phyloP scores from a whole-genome alignment of 2,329 filamentous ascomycete species.

The Arthrinium puccinioides region DNA sequence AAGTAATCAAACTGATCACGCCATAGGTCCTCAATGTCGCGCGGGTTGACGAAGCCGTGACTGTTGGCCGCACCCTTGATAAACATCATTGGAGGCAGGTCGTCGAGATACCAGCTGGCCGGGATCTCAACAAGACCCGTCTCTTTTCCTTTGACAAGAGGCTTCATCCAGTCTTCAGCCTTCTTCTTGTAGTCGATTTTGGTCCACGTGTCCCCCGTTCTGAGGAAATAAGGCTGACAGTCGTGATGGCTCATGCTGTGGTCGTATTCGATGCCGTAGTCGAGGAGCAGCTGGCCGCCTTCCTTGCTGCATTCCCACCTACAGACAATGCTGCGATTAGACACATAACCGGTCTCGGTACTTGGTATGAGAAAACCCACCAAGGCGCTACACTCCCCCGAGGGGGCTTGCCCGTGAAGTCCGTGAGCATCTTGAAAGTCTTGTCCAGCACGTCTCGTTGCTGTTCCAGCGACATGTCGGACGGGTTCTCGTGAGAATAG shows the following conservation, averaged over 20 bases:
- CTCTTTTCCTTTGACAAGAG: conserved; percentile 47
- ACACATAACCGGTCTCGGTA: neutral
- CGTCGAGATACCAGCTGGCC: conserved; percentile 57
- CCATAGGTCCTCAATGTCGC: conserved; percentile 60
- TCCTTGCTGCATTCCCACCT: conserved; percentile 65
- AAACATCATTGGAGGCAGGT: conserved; percentile 66
- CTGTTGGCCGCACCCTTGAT: conserved; percentile 59
- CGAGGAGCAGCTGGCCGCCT: conserved; percentile 55
- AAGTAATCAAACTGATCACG: conserved; percentile 65
- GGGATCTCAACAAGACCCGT: conserved; percentile 63
- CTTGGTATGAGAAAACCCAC: conserved; percentile 20
- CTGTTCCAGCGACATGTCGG: conserved; percentile 66
- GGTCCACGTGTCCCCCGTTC: conserved; percentile 58
- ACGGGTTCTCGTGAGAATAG: conserved; percentile 69
- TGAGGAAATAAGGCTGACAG: conserved; percentile 55
- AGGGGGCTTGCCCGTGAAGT: conserved; percentile 65
- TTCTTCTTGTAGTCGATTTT: conserved; percentile 61
- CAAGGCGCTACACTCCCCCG: conserved; percentile 65
- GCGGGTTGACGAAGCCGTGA: conserved; percentile 53
- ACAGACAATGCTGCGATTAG: neutral
- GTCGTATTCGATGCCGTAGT: conserved; percentile 64
- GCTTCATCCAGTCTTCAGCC: conserved; percentile 61
- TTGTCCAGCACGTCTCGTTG: conserved; percentile 70
- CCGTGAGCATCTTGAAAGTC: conserved; percentile 63
- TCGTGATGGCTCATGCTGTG: conserved; percentile 62